These are phyloP conservation scores for Agrocybe chaxingu DNA, from an alignment of 768 basidiomycete species.

Conservation along the genomic window DNA sequence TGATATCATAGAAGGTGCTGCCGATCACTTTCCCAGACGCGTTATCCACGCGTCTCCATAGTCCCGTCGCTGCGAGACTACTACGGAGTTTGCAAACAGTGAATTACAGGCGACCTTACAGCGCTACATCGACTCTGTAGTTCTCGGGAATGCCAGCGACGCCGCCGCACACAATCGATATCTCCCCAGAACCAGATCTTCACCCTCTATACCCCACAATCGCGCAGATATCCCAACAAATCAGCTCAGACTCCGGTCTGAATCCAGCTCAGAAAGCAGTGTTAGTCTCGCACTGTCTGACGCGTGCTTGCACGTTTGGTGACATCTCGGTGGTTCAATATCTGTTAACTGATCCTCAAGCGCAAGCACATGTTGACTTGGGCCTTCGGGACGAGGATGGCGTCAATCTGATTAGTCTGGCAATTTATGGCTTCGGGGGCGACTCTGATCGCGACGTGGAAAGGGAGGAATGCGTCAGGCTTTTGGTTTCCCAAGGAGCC, in stretches of 20 bases:
- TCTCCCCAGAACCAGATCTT: constrained; percentile 76
- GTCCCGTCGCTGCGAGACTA: not conserved
- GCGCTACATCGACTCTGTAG: not conserved
- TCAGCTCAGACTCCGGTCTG: constrained; percentile 68
- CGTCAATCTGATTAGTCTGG: constrained; percentile 70
- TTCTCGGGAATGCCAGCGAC: constrained; percentile 14
- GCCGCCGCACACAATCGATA: constrained; percentile 39
- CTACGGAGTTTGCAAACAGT: no score
- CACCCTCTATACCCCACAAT: constrained; percentile 75
- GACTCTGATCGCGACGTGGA: constrained; percentile 85
- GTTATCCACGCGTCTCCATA: not conserved
- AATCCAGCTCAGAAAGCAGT: constrained; percentile 62
- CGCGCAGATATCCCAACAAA: constrained; percentile 54
- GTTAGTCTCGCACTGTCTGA: constrained; percentile 71
- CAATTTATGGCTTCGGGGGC: constrained; percentile 79
- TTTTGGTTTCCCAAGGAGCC: constrained; percentile 77
- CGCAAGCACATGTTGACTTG: constrained; percentile 67
- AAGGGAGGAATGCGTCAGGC: constrained; percentile 83
- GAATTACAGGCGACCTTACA: no score
- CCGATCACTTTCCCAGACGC: not conserved
- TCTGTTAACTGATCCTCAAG: constrained; percentile 65
- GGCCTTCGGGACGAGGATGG: constrained; percentile 81
- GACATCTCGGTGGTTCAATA: constrained; percentile 71
- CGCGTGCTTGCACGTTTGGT: constrained; percentile 75
- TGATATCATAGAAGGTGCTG: no score